These are phyloP conservation scores for Lactarius indigo DNA, from an alignment of 768 basidiomycete species.

Conservation along the genomic window DNA sequence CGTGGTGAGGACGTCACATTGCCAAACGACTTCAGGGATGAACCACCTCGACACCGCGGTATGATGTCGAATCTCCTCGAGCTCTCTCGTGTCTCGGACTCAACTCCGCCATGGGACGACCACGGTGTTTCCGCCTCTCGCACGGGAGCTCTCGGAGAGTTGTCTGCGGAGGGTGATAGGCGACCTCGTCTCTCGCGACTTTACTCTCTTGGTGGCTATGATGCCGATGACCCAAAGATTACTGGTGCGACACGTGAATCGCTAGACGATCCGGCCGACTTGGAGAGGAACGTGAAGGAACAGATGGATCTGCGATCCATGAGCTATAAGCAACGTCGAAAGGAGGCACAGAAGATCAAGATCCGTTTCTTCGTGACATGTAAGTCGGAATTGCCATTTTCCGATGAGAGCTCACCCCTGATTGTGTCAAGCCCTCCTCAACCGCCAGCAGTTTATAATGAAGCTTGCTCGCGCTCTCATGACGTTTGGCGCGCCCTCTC, in stretches of 20 bases:
- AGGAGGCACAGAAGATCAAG: conserved; percentile 54
- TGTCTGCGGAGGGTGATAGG: background rate
- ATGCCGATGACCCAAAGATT: conserved; percentile 67
- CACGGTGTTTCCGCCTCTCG: background rate
- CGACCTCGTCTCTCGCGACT: conserved; percentile 19
- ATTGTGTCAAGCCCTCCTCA: conserved; percentile 57
- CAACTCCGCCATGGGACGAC: background rate
- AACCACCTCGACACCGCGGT: conserved; percentile 2
- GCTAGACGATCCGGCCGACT: conserved; percentile 53
- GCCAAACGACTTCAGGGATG: background rate
- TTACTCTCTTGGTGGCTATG: conserved; percentile 32
- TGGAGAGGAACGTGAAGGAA: conserved; percentile 46
- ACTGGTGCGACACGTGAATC: conserved; percentile 50
- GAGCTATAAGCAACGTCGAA: conserved; percentile 61
- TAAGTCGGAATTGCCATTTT: conserved; percentile 32
- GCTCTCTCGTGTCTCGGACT: conserved; percentile 10
- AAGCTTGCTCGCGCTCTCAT: conserved; percentile 83
- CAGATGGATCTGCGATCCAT: conserved; percentile 44
- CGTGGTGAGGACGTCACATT: background rate
- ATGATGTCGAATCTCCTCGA: conserved; percentile 20
- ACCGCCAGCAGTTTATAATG: conserved; percentile 80
- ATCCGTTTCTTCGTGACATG: conserved; percentile 71
- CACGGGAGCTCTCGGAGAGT: conserved; percentile 1
- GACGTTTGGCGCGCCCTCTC: conserved; percentile 88
- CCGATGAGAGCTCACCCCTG: background rate